Percentiles rank a stretch among this genome's conserved stretches.
phyloP scores from a whole-genome alignment of 176 grass and related monocot species.

The Oropetium thomaeum region DNA sequence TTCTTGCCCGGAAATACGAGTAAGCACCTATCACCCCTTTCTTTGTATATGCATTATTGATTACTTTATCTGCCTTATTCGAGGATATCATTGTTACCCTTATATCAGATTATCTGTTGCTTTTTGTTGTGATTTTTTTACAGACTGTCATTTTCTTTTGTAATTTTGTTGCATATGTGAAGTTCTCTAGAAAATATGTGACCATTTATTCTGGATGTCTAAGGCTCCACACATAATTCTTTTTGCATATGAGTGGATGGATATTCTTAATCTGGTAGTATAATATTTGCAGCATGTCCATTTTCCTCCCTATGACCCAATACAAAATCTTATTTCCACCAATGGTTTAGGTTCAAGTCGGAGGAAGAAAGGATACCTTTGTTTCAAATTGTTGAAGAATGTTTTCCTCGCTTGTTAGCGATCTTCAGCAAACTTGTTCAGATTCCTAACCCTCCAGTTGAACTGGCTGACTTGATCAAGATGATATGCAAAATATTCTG shows the following conservation, averaged over 20 bases:
- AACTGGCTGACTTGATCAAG: constrained; percentile 83
- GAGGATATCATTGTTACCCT: neutral
- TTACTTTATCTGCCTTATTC: neutral
- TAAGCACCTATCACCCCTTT: constrained; percentile 40
- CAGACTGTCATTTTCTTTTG: neutral
- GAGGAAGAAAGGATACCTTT: constrained; percentile 82
- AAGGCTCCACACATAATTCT: neutral
- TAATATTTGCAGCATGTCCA: neutral
- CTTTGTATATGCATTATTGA: neutral
- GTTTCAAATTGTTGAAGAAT: constrained; percentile 70
- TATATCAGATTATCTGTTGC: neutral
- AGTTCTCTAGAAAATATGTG: neutral
- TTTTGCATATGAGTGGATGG: neutral
- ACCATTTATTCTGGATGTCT: neutral
- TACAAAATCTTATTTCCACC: neutral
- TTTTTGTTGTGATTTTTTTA: neutral
- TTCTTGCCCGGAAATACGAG: constrained; percentile 95
- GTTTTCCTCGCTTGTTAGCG: constrained; percentile 66
- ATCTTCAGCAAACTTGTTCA: constrained; percentile 75
- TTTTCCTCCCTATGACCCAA: neutral
- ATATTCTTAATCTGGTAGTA: neutral
- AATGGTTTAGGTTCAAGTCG: constrained; percentile 71
- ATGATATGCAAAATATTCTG: constrained; percentile 98
- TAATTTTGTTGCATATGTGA: neutral
- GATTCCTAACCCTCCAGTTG: constrained; percentile 70